Base-by-base conservation (phyloP, 768 basidiomycete genomes). In the Russula vinacea region DNA sequence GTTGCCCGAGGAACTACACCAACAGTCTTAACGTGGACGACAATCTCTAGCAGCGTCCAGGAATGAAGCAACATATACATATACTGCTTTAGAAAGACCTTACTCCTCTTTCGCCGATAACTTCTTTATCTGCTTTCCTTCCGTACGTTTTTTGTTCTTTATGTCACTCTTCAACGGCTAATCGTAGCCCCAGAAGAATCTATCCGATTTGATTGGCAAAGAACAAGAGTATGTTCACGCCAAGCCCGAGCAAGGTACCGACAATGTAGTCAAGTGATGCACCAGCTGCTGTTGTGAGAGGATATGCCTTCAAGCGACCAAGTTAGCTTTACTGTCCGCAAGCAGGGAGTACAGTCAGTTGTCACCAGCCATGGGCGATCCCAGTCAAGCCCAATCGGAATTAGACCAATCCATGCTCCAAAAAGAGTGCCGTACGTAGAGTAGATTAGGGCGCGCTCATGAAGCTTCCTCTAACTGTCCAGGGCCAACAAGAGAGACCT, bases 331-430 rank as follows among this genome's bases (percentile, higher is more conserved):
- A n/a, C 64, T n/a, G 66, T 45, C 33, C 54, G 47, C 32, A 45
- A 37, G 39, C 13, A n/a, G 52, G 39, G 62, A 47, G n/a, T 33
- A 53, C 44, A 42, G 13, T 54, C 37, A 45, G 32, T 52, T 1
- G 40, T 44, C 58, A 91, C 94, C 88, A 98, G 96, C 95, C 95
- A 98, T 8, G 95, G 92, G 42, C 93, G 83, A 71, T 94, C 94
- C 96, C 96, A 98, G 75, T 98, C 96, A 19, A 98, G 84, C 0
- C 92, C 90, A 52, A 94, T 87, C 2, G 93, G 91, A 52, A 95
- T 79, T 11, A 83, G 84, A 17, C 94, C 94, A 16, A 82, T 42
- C 95, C 94, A 97, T 50, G 83, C 80, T 6, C 95, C 96, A n/a
- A 87, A 33, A 47, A 89, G 67, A 0, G 90, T 78, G 45, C 92